phyloP scores from a whole-genome alignment of 331 rosid genomes.

The Prunus yedoensis region DNA sequence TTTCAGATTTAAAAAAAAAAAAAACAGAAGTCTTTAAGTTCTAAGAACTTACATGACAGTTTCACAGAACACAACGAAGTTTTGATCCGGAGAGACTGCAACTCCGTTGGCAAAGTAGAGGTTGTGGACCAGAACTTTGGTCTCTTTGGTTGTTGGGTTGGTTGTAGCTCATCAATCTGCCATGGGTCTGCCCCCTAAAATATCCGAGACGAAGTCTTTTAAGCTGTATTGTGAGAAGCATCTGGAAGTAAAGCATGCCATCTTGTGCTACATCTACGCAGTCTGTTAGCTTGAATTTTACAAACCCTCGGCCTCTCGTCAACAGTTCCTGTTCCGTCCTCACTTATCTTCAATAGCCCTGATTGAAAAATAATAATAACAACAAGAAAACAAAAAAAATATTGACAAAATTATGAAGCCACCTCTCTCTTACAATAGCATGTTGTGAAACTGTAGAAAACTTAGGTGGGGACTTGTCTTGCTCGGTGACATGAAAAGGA shows the following conservation, averaged over 20 bases:
- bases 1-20: not conserved
- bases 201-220: conserved; percentile 14
- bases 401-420: too few relatives aligned
- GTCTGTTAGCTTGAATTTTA: conserved; percentile 51
- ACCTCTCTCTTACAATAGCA: too few relatives aligned
- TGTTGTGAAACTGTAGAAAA: too few relatives aligned
- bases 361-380: not conserved
- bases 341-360: conserved; percentile 42
- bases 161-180: conserved; percentile 64
- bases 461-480: too few relatives aligned
- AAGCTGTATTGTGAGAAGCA: conserved; percentile 45
- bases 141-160: conserved; percentile 46
- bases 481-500: too few relatives aligned
- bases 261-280: conserved; percentile 61
- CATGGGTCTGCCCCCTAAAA: conserved; percentile 57
- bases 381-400: not conserved
- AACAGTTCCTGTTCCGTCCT: conserved; percentile 37
- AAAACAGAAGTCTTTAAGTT: not conserved
- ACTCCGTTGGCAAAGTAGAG: conserved; percentile 77
- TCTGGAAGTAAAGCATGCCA: conserved; percentile 75
- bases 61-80: conserved; percentile 57
- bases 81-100: conserved; percentile 60
- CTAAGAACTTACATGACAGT: conserved; percentile 28
- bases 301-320: conserved; percentile 55
- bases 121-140: conserved; percentile 40